Percentiles rank a stretch among this genome's conserved stretches.
Conservation (phyloP, 2,329 filamentous ascomycete species). For the Stagonosporopsis chrysanthemi region DNA sequence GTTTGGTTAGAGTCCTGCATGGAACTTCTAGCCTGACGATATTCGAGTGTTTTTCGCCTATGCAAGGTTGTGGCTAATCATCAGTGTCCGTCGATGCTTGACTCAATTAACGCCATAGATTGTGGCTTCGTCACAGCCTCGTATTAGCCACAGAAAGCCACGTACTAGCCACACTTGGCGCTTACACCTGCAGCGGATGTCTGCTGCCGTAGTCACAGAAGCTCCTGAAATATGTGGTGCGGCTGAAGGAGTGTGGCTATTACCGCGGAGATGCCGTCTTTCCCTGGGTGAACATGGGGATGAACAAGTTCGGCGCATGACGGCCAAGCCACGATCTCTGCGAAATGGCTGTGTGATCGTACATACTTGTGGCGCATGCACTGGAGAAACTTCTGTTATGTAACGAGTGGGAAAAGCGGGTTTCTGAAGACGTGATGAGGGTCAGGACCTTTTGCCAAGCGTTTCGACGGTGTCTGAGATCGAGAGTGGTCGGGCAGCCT, state of each 20-base stretch:
- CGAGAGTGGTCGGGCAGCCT: not conserved
- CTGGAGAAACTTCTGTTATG: constrained; percentile 12
- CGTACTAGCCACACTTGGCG: constrained; percentile 19
- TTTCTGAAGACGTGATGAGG: not conserved
- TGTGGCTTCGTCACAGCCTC: constrained; percentile 14
- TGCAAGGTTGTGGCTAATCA: constrained; percentile 15
- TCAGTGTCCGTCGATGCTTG: constrained; percentile 4
- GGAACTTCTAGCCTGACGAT: constrained; percentile 14
- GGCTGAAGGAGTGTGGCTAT: constrained; percentile 9
- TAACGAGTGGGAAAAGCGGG: constrained; percentile 13
- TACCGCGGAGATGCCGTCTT: constrained; percentile 12
- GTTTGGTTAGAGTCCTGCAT: constrained; percentile 16
- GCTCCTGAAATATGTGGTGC: not conserved
- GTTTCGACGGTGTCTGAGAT: constrained; percentile 16
- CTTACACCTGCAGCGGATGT: not conserved
- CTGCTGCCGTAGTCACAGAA: not conserved
- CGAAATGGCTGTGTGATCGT: constrained; percentile 6
- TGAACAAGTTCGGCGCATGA: constrained; percentile 12
- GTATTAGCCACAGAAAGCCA: constrained; percentile 9
- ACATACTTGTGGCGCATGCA: constrained; percentile 12
- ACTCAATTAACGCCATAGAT: constrained; percentile 10
- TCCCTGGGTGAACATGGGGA: constrained; percentile 8
- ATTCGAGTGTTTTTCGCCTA: constrained; percentile 2
- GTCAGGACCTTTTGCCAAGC: constrained; percentile 14
- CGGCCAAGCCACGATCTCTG: constrained; percentile 15